A percentile compares a stretch with the other conserved stretches of the same genome.
Evolutionary conservation across 2,329 filamentous ascomycete species (phyloP).

Genomic region (Clonostachys solani): DNA sequence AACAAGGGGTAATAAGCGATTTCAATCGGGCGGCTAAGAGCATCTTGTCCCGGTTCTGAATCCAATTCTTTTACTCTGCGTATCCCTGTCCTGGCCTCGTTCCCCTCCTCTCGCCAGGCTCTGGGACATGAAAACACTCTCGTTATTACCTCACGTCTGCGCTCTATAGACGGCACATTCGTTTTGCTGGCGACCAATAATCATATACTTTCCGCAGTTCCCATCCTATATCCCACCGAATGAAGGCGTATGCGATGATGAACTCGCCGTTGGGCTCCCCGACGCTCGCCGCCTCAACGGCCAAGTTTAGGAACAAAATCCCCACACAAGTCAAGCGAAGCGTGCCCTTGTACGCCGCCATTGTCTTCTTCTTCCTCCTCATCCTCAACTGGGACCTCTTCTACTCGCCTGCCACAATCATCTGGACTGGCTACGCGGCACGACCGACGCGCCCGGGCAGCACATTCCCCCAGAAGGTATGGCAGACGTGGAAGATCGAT

Average conservation of each 20-base stretch:
- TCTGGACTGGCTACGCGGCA: constrained; percentile 4
- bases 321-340: constrained; percentile 43
- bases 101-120: too few species aligned
- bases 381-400: constrained; percentile 39
- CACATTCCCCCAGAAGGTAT: constrained; percentile 24
- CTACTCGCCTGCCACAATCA: constrained; percentile 16
- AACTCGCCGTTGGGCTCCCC: constrained; percentile 19
- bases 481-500: constrained; percentile 55
- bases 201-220: not conserved
- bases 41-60: too few species aligned
- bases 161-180: too few species aligned
- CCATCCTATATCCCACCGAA: not conserved
- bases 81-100: too few species aligned
- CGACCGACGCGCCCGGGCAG: constrained; percentile 7
- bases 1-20: too few species aligned
- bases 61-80: too few species aligned
- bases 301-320: constrained; percentile 27
- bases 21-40: too few species aligned
- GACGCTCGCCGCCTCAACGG: constrained; percentile 20
- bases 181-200: too few species aligned
- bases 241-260: constrained; percentile 2
- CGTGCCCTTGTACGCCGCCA: constrained; percentile 38
- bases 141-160: too few species aligned
- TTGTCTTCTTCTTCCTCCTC: constrained; percentile 37
- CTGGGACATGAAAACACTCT: too few species aligned